These are phyloP conservation scores for Ophiostoma perfectum DNA, from an alignment of 2,329 filamentous ascomycete species.

Conservation along the genomic window DNA sequence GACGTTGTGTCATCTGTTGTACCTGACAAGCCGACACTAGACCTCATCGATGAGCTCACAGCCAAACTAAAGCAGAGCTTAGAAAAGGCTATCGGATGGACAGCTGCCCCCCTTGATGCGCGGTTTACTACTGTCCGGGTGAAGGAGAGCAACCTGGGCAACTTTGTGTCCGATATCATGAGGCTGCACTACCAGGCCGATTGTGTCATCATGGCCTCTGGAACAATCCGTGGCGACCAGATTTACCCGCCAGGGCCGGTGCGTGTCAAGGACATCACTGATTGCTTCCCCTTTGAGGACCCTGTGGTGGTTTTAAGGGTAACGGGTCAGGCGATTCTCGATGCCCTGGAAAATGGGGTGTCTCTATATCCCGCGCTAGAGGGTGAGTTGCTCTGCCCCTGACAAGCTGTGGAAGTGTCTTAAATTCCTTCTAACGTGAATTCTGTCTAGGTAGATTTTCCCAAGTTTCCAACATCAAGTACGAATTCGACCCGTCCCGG, in stretches of 20 bases:
- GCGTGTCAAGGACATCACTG: constrained; percentile 73
- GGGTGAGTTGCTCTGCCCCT: constrained; percentile 37
- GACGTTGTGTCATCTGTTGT: constrained; percentile 66
- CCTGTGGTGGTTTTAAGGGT: constrained; percentile 73
- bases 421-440: neutral
- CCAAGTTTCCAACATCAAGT: constrained; percentile 78
- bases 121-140: constrained; percentile 77
- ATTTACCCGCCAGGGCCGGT: constrained; percentile 78
- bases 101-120: constrained; percentile 73
- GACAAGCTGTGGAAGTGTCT: neutral
- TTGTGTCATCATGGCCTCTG: constrained; percentile 76
- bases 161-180: constrained; percentile 92
- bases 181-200: constrained; percentile 74
- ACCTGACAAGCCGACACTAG: constrained; percentile 55
- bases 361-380: constrained; percentile 77
- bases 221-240: constrained; percentile 82
- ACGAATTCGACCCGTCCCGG: constrained; percentile 62
- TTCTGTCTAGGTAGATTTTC: constrained; percentile 57
- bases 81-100: constrained; percentile 78
- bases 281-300: constrained; percentile 90
- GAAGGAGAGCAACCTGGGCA: constrained; percentile 76
- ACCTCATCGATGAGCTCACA: constrained; percentile 63
- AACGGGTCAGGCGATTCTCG: constrained; percentile 64
- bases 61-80: constrained; percentile 69
- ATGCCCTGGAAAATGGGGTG: constrained; percentile 80